These are phyloP conservation scores for Elymus sibiricus DNA, from an alignment of 176 grass and related monocot genomes.

Conservation along the genomic window DNA sequence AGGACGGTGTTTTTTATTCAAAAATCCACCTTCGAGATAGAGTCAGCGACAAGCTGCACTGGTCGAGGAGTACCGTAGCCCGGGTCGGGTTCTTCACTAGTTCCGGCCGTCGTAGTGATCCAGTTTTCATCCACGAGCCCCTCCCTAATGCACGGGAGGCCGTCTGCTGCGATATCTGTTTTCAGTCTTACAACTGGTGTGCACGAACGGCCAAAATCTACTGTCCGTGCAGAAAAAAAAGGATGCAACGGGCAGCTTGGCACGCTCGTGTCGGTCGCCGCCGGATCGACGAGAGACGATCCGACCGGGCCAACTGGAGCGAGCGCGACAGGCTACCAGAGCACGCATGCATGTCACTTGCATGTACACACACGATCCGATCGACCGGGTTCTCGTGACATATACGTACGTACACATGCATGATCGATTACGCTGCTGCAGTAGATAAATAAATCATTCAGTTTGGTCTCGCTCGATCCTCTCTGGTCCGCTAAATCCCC, in stretches of 20 bases:
- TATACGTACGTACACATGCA: not conserved
- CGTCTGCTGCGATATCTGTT: too few species aligned
- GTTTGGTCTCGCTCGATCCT: not conserved
- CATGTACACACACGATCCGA: not conserved
- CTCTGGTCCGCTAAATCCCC: not conserved
- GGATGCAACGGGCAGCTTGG: not conserved
- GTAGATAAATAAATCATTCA: not conserved
- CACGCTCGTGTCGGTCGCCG: not conserved
- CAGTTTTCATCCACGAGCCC: too few species aligned
- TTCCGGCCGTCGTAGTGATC: too few species aligned
- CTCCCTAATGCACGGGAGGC: too few species aligned
- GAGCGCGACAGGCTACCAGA: slow-evolving; percentile 21
- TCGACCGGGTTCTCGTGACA: not conserved
- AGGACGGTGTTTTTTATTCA: too few species aligned
- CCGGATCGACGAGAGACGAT: not conserved
- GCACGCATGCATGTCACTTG: not conserved
- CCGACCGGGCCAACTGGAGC: slow-evolving; percentile 17
- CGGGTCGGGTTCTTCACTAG: too few species aligned
- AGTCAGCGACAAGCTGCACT: too few species aligned
- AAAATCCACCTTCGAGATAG: too few species aligned
- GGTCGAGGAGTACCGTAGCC: too few species aligned
- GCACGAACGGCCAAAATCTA: not conserved
- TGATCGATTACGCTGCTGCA: not conserved
- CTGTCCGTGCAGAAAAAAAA: not conserved
- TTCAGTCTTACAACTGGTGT: too few species aligned